A percentile compares a stretch with the other conserved stretches of the same genome.
phyloP scores from a whole-genome alignment of 164 flowering plant genomes.

The Magnolia changhungtana region DNA sequence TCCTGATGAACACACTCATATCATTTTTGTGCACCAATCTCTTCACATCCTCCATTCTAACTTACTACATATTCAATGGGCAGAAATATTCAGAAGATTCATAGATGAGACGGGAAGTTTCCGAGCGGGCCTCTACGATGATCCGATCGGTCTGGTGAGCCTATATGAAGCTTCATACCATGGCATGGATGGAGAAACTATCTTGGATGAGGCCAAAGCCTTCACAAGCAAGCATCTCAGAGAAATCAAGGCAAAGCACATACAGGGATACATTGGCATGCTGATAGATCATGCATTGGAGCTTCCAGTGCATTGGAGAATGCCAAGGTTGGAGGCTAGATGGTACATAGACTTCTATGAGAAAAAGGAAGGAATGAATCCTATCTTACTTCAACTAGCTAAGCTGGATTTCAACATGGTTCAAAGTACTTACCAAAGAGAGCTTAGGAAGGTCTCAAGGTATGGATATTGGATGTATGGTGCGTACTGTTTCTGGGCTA shows the following conservation, averaged over 20 bases:
- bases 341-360: conserved; percentile 25
- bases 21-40: not conserved
- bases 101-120: conserved; percentile 27
- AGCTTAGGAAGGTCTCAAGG: conserved; percentile 31
- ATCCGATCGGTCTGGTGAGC: conserved; percentile 29
- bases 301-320: conserved; percentile 31
- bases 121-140: not conserved
- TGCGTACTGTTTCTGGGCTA: not conserved
- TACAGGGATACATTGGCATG: conserved; percentile 6
- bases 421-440: conserved; percentile 36
- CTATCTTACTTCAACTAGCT: conserved; percentile 29
- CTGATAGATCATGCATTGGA: conserved; percentile 31
- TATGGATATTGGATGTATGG: conserved; percentile 1
- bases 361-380: conserved; percentile 5
- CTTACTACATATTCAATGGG: not conserved
- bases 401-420: conserved; percentile 41
- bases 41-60: not conserved
- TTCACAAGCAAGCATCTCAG: conserved; percentile 18
- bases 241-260: not conserved
- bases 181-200: conserved; percentile 24
- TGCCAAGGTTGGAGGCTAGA: conserved; percentile 30
- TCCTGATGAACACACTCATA: not conserved
- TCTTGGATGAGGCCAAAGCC: conserved; percentile 26
- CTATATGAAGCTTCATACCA: conserved; percentile 39
- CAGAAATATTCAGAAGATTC: conserved; percentile 30